Evolutionary conservation across 352 stramenopile genomes (phyloP).

Genomic region (Phytophthora cactorum): DNA sequence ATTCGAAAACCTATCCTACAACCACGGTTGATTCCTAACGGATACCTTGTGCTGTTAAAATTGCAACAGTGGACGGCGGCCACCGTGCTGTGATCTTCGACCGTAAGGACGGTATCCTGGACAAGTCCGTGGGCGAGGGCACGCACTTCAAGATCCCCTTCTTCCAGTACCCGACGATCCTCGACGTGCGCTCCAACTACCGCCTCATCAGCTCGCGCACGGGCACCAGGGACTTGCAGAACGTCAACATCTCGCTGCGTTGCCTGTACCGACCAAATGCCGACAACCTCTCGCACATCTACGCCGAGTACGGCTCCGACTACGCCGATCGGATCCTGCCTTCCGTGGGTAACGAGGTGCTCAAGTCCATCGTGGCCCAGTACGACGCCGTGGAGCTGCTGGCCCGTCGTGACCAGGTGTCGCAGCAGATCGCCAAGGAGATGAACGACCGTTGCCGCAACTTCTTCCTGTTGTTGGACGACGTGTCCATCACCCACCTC

Average conservation of each 20-base stretch:
- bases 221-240: slow-evolving; percentile 99
- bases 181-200: slow-evolving; percentile 98
- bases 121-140: slow-evolving; percentile 96
- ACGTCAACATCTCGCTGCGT: slow-evolving; percentile 99
- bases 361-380: slow-evolving; percentile 95
- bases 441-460: slow-evolving; percentile 96
- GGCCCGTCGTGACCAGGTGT: slow-evolving; percentile 98
- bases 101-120: slow-evolving; percentile 96
- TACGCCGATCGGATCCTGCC: slow-evolving; percentile 99
- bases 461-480: slow-evolving; percentile 99
- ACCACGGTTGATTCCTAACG: slow-evolving; percentile 1
- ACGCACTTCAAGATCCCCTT: slow-evolving; percentile 99
- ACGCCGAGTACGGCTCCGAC: slow-evolving; percentile 96
- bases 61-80: slow-evolving; percentile 95
- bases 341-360: slow-evolving; percentile 97
- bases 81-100: slow-evolving; percentile 99
- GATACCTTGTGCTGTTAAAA: slow-evolving; percentile 13
- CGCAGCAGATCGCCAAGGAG: slow-evolving; percentile 95
- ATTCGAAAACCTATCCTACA: too few relatives aligned
- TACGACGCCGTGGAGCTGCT: slow-evolving; percentile 99
- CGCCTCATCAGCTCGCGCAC: slow-evolving; percentile 97
- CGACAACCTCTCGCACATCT: slow-evolving; percentile 96
- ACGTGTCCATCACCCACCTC: slow-evolving; percentile 99
- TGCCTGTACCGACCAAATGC: slow-evolving; percentile 95
- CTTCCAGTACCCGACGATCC: slow-evolving; percentile 97